These are phyloP conservation scores for Gaillardinia entomophila DNA, from an alignment of 805 yeast genomes.

Conservation along the genomic window DNA sequence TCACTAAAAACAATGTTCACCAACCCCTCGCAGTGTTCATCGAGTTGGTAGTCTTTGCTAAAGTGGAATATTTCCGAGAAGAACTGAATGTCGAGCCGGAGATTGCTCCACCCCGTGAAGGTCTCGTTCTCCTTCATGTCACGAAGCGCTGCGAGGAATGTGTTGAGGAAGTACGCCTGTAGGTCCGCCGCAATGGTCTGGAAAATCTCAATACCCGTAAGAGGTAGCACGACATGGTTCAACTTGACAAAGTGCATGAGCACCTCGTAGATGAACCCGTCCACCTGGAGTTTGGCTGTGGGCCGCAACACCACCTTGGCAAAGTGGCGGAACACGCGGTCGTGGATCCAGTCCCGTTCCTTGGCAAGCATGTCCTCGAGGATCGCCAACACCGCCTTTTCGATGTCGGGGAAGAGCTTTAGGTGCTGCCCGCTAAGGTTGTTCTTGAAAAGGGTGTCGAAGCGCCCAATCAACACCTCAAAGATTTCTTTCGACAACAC, in stretches of 20 bases:
- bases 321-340: conserved; percentile 21
- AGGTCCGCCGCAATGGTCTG: conserved; percentile 31
- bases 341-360: conserved; percentile 29
- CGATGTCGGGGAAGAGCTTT: conserved; percentile 36
- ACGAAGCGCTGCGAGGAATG: conserved; percentile 26
- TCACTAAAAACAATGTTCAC: conserved; percentile 25
- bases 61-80: conserved; percentile 34
- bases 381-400: conserved; percentile 32
- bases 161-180: conserved; percentile 30
- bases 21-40: conserved; percentile 27
- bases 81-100: conserved; percentile 33
- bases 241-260: conserved; percentile 37
- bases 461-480: conserved; percentile 25
- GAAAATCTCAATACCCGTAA: conserved; percentile 31
- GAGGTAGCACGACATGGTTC: conserved; percentile 34
- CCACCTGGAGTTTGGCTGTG: conserved; percentile 15
- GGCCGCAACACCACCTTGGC: conserved; percentile 6
- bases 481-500: conserved; percentile 23
- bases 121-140: conserved; percentile 11
- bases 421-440: conserved; percentile 31
- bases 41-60: conserved; percentile 25
- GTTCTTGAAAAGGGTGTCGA: conserved; percentile 31
- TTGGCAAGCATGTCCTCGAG: conserved; percentile 34
- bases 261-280: conserved; percentile 34
- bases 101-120: conserved; percentile 16